phyloP scores from a whole-genome alignment of 2,329 filamentous ascomycete genomes.

The Trichophyton rubrum region DNA sequence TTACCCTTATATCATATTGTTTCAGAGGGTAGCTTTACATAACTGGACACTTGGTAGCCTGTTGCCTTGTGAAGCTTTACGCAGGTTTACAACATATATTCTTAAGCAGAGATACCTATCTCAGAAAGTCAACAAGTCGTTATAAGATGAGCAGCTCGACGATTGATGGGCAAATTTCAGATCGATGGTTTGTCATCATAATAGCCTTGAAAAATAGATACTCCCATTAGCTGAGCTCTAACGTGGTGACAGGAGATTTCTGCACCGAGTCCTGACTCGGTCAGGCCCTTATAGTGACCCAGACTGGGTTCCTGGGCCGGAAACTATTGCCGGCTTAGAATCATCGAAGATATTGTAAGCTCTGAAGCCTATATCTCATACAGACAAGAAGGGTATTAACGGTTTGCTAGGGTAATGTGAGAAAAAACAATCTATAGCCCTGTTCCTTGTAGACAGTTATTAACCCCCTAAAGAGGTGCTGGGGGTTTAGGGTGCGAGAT shows the following conservation, averaged over 20 bases:
- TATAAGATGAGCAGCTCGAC: neutral
- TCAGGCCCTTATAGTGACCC: slow-evolving; percentile 71
- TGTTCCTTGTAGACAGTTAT: slow-evolving; percentile 3
- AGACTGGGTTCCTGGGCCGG: slow-evolving; percentile 40
- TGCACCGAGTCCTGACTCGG: slow-evolving; percentile 66
- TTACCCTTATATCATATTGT: neutral
- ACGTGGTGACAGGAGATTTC: slow-evolving; percentile 52
- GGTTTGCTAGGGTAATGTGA: slow-evolving; percentile 24
- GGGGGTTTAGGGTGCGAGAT: slow-evolving; percentile 94
- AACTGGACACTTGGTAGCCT: neutral
- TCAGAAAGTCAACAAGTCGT: neutral
- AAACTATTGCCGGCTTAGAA: slow-evolving; percentile 46
- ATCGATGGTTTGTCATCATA: slow-evolving; percentile 19
- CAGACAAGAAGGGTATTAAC: neutral
- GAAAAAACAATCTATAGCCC: slow-evolving; percentile 4
- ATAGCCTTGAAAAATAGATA: slow-evolving; percentile 16
- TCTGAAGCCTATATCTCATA: neutral
- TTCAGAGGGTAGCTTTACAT: neutral
- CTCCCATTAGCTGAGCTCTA: neutral
- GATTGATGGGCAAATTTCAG: neutral
- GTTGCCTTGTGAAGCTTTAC: neutral
- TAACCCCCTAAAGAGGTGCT: slow-evolving; percentile 53
- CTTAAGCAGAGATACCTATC: neutral
- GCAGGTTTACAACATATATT: neutral
- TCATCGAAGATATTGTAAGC: slow-evolving; percentile 63